Evolutionary conservation across 2,329 filamentous ascomycete genomes (phyloP).

Genomic region (Xylariaceae sp.): DNA sequence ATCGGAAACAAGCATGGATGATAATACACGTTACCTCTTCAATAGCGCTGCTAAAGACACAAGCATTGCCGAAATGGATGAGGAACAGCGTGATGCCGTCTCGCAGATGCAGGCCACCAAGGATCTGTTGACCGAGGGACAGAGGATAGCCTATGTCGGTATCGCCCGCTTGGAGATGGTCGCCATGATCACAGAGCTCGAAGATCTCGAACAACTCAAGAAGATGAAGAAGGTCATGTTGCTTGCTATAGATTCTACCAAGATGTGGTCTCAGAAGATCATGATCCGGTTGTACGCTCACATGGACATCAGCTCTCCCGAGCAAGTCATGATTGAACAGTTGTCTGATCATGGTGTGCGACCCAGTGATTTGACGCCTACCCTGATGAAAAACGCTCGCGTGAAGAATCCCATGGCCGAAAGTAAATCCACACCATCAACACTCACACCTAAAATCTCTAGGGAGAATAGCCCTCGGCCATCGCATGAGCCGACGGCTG

Average conservation of each 20-base stretch:
- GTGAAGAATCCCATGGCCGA: constrained; percentile 85
- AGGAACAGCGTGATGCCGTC: constrained; percentile 79
- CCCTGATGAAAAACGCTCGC: constrained; percentile 85
- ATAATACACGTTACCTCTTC: constrained; percentile 95
- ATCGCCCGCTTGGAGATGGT: constrained; percentile 78
- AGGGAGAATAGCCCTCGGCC: constrained; percentile 26
- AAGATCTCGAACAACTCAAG: constrained; percentile 57
- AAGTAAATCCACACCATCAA: constrained; percentile 16
- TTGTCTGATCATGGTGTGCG: constrained; percentile 87
- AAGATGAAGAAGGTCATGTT: constrained; percentile 68
- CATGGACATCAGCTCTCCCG: constrained; percentile 89
- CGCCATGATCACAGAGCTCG: constrained; percentile 67
- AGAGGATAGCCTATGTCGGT: constrained; percentile 93
- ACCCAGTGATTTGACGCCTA: constrained; percentile 75
- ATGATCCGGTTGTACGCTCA: constrained; percentile 93
- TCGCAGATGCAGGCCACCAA: constrained; percentile 95
- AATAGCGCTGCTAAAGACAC: constrained; percentile 60
- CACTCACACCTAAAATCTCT: constrained; percentile 22
- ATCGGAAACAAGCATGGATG: constrained; percentile 93
- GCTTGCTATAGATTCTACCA: constrained; percentile 69
- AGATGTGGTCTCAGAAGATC: constrained; percentile 98
- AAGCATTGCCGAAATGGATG: constrained; percentile 63
- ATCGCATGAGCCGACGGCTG: constrained; percentile 45
- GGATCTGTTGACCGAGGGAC: constrained; percentile 88
- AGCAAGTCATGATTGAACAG: constrained; percentile 99